Conservation (phyloP, 139 green algal species). For the Marvania coccoides region DNA sequence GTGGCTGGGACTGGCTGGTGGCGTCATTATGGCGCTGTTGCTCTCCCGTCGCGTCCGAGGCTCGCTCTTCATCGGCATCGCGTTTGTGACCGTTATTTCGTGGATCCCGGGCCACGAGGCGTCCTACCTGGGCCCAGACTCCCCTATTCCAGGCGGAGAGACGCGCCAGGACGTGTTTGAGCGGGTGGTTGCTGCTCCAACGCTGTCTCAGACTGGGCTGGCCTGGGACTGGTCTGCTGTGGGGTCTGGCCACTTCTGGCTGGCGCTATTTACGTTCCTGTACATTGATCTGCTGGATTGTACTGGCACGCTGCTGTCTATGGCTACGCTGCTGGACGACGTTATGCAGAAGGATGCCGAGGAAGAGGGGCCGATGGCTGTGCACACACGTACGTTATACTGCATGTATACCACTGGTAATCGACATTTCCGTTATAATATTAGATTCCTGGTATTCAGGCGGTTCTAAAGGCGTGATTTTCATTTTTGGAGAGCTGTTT, state of each 20-base stretch:
- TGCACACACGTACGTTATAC: not conserved
- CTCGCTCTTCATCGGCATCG: slow-evolving; percentile 64
- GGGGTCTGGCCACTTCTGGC: slow-evolving; percentile 39
- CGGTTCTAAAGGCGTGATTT: too few species aligned
- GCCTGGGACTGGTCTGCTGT: slow-evolving; percentile 35
- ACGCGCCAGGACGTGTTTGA: slow-evolving; percentile 51
- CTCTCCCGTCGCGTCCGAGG: slow-evolving; percentile 51
- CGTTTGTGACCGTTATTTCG: slow-evolving; percentile 75
- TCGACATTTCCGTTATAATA: too few species aligned
- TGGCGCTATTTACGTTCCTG: slow-evolving; percentile 68
- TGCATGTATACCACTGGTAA: not conserved
- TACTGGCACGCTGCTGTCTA: slow-evolving; percentile 67
- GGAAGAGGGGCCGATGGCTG: slow-evolving; percentile 3
- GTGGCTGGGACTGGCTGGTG: slow-evolving; percentile 67
- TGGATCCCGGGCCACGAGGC: slow-evolving; percentile 65
- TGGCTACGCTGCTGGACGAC: slow-evolving; percentile 65
- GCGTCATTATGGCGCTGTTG: slow-evolving; percentile 55
- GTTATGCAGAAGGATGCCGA: slow-evolving; percentile 31
- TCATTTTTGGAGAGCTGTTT: too few species aligned
- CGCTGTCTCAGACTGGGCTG: slow-evolving; percentile 25
- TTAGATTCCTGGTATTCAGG: too few species aligned
- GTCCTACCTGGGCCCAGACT: slow-evolving; percentile 47
- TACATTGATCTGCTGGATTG: slow-evolving; percentile 78
- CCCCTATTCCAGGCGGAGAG: slow-evolving; percentile 39
- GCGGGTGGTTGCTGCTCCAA: slow-evolving; percentile 44